phyloP scores from a whole-genome alignment of 176 grass and related monocot species.

The Juncus inflexus region DNA sequence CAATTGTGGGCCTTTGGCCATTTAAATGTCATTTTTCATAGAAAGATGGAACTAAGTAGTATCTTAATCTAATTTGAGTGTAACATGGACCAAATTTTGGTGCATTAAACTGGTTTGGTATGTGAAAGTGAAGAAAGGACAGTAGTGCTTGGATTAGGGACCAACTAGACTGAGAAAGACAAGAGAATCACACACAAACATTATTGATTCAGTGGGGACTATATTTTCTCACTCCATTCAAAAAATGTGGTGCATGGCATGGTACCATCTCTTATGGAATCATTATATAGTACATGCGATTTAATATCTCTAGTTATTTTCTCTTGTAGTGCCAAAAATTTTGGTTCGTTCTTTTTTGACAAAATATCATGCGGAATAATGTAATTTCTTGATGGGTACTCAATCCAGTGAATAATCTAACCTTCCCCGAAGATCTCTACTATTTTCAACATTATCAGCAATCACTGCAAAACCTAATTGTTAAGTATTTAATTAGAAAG shows the following conservation, averaged over 20 bases:
- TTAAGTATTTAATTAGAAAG: not conserved
- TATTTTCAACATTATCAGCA: not conserved
- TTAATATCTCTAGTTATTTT: slow-evolving; percentile 6
- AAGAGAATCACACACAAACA: slow-evolving; percentile 13
- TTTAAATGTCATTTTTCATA: too few relatives aligned
- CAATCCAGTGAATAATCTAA: slow-evolving; percentile 1
- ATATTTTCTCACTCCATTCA: slow-evolving; percentile 6
- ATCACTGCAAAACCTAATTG: not conserved
- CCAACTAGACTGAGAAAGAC: not conserved
- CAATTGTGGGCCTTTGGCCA: too few relatives aligned
- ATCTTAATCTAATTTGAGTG: slow-evolving; percentile 1
- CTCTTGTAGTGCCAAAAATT: slow-evolving; percentile 3
- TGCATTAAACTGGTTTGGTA: too few relatives aligned
- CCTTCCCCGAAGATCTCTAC: not conserved
- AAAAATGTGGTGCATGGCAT: slow-evolving; percentile 20
- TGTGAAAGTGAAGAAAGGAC: too few relatives aligned
- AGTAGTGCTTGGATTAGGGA: not conserved
- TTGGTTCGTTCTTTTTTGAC: slow-evolving; percentile 2
- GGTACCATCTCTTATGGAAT: not conserved
- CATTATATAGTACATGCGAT: slow-evolving; percentile 3
- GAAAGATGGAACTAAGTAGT: not conserved
- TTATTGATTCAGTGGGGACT: slow-evolving; percentile 20
- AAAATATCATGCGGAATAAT: not conserved
- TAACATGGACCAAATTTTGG: too few relatives aligned
- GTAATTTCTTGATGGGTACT: not conserved